Evolutionary conservation across 306 rosid genomes (phyloP).

Genomic region (Spatholobus suberectus): DNA sequence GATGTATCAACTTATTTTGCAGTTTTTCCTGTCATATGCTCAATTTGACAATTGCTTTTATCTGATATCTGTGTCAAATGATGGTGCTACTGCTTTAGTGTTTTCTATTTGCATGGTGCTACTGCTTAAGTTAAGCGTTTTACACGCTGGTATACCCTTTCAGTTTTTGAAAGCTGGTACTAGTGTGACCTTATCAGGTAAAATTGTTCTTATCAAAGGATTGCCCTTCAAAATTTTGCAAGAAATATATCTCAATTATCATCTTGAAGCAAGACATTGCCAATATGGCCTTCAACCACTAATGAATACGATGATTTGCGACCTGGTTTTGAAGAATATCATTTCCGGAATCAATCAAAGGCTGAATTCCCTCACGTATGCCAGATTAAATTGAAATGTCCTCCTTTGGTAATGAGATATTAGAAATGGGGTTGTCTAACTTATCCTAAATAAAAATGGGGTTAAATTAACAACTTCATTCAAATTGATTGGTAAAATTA

Average conservation of each 20-base stretch:
- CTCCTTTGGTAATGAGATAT: slow-evolving; percentile 59
- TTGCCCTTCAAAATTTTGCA: slow-evolving; percentile 54
- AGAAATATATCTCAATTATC: slow-evolving; percentile 49
- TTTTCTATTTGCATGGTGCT: no score
- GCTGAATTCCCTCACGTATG: slow-evolving; percentile 33
- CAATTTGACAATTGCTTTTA: neutral
- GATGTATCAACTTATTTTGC: neutral
- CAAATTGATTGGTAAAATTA: no score
- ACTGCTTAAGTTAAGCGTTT: neutral
- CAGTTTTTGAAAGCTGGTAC: slow-evolving; percentile 27
- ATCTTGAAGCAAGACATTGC: slow-evolving; percentile 53
- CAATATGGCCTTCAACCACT: slow-evolving; percentile 49
- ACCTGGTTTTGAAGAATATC: slow-evolving; percentile 69
- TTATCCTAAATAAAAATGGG: no score
- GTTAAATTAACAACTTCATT: no score
- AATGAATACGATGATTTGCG: slow-evolving; percentile 52
- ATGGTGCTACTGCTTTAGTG: neutral
- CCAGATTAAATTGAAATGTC: slow-evolving; percentile 62
- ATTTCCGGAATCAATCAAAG: slow-evolving; percentile 36
- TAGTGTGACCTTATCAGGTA: slow-evolving; percentile 49
- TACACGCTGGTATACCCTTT: no score
- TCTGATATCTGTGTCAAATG: neutral
- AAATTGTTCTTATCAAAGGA: slow-evolving; percentile 65
- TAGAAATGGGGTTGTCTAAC: no score
- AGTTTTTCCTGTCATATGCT: neutral